Evolutionary conservation across 148 eudicot species (phyloP).

Genomic region (Nepenthes gracilis): DNA sequence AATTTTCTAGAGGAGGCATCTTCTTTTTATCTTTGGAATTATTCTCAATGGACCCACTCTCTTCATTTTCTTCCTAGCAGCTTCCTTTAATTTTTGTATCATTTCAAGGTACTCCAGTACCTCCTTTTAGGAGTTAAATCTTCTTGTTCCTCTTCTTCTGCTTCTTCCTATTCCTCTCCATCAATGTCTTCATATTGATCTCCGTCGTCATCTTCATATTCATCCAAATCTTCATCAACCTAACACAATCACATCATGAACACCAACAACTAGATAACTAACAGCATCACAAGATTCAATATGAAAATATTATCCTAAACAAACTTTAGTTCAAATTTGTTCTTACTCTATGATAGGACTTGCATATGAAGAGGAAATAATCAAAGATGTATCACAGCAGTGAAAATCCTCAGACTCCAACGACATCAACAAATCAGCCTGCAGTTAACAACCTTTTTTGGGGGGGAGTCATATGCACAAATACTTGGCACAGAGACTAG

Average conservation of each 20-base stretch:
- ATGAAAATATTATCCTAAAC: too few relatives aligned
- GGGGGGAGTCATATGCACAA: too few relatives aligned
- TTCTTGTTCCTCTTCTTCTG: not conserved
- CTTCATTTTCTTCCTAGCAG: conserved; percentile 38
- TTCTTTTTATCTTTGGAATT: conserved; percentile 31
- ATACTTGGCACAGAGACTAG: too few relatives aligned
- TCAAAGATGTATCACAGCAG: too few relatives aligned
- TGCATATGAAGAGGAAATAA: too few relatives aligned
- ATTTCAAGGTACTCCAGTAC: conserved; percentile 36
- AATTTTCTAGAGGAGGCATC: conserved; percentile 3
- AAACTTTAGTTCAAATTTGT: too few relatives aligned
- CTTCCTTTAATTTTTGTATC: conserved; percentile 61
- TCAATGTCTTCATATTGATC: conserved; percentile 1
- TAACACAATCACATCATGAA: not conserved
- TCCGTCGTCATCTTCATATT: conserved; percentile 21
- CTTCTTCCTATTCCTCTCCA: not conserved
- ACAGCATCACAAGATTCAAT: not conserved
- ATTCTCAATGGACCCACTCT: conserved; percentile 32
- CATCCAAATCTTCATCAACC: conserved; percentile 25
- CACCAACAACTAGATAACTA: not conserved
- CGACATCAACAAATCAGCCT: too few relatives aligned
- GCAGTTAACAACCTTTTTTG: too few relatives aligned
- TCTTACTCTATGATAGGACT: too few relatives aligned
- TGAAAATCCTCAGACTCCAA: too few relatives aligned
- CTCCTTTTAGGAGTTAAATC: not conserved